These are phyloP conservation scores for Geotrichum bryndzae DNA, from an alignment of 1,139 yeast genomes.

Conservation along the genomic window DNA sequence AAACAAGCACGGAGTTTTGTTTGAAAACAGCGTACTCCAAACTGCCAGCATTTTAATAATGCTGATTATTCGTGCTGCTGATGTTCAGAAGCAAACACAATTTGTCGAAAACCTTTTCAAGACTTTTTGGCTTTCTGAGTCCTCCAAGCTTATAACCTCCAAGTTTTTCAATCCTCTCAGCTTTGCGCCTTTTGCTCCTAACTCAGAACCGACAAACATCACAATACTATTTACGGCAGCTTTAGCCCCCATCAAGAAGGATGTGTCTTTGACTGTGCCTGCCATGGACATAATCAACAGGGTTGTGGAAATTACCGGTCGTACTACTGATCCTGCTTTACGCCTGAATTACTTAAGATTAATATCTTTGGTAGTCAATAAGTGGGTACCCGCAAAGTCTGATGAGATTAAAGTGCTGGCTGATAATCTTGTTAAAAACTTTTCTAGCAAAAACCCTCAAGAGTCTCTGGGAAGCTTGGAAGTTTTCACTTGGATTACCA, in stretches of 20 bases:
- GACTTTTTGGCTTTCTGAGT: constrained; percentile 12
- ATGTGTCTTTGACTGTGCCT: constrained; percentile 18
- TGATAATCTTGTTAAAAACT: constrained; percentile 3
- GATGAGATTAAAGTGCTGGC: constrained; percentile 8
- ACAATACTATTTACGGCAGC: constrained; percentile 41
- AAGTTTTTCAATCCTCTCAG: constrained; percentile 9
- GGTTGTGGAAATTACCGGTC: constrained; percentile 26
- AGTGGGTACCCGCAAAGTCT: constrained; percentile 34
- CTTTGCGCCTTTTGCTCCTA: constrained; percentile 1
- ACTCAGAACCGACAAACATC: constrained; percentile 36
- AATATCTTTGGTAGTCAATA: constrained; percentile 55
- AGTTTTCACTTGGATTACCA: constrained; percentile 59
- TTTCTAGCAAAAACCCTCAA: background rate
- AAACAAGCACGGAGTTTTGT: constrained; percentile 5
- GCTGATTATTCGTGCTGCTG: constrained; percentile 12
- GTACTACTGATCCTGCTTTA: constrained; percentile 29
- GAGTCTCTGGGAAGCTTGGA: constrained; percentile 42
- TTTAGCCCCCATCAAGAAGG: constrained; percentile 25
- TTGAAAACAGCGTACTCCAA: constrained; percentile 8
- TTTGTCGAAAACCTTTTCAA: constrained; percentile 15
- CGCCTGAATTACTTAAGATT: constrained; percentile 57
- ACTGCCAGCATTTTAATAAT: constrained; percentile 10
- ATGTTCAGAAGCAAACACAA: constrained; percentile 4
- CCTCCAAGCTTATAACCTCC: constrained; percentile 11
- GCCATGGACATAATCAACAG: constrained; percentile 24